Conservation (phyloP, 169 alveolate species). For the Cryptosporidium sp. region DNA sequence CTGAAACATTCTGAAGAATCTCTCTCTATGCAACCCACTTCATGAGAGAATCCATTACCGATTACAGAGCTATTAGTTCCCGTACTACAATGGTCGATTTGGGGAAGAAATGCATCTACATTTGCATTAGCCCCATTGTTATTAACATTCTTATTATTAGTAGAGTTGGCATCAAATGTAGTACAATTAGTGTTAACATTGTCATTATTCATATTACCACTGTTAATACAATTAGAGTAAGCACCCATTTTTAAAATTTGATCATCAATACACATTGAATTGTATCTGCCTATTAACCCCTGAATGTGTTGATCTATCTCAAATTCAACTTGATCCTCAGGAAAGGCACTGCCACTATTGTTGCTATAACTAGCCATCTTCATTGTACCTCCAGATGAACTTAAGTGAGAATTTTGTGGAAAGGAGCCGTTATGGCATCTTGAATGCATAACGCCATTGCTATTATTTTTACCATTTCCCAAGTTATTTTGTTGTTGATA, state of each 20-base stretch:
- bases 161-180: slow-evolving; percentile 11
- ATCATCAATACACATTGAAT: slow-evolving; percentile 44
- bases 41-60: not conserved
- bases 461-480: not conserved
- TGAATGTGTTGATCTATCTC: not conserved
- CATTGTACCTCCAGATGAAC: not conserved
- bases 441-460: not conserved
- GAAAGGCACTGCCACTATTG: not conserved
- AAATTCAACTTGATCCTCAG: slow-evolving; percentile 7
- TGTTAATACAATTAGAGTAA: slow-evolving; percentile 15
- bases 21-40: slow-evolving; percentile 8
- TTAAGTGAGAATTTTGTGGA: slow-evolving; percentile 5
- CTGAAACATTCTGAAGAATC: slow-evolving; percentile 34
- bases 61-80: slow-evolving; percentile 4
- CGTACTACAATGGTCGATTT: not conserved
- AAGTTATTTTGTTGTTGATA: not conserved
- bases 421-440: slow-evolving; percentile 11
- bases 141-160: not conserved
- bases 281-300: slow-evolving; percentile 40
- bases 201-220: slow-evolving; percentile 6
- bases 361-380: not conserved
- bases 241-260: slow-evolving; percentile 51
- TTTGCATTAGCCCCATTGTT: not conserved
- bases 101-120: slow-evolving; percentile 18
- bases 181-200: slow-evolving; percentile 1